Evolutionary conservation across 371 early-diverging fungal species (phyloP).

Genomic region (Apophysomyces sp.): DNA sequence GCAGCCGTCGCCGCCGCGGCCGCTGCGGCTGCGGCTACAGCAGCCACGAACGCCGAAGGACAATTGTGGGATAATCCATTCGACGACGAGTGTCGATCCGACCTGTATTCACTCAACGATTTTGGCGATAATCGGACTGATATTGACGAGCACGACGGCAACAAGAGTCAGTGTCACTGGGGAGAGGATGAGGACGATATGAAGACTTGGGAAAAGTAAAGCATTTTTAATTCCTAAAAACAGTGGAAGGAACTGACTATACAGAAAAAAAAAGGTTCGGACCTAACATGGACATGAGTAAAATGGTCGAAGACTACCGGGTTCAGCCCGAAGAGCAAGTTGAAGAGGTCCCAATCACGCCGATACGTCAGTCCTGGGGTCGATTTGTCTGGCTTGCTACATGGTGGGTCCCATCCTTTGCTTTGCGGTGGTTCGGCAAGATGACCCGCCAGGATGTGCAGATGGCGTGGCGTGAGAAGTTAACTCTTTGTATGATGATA

Average conservation of each 20-base stretch:
- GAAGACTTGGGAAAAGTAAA: background rate
- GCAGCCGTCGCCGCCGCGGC: conserved; percentile 23
- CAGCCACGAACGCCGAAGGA: conserved; percentile 16
- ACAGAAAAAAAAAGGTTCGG: conserved; percentile 21
- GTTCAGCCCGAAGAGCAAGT: conserved; percentile 34
- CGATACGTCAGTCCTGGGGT: conserved; percentile 69
- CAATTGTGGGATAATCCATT: conserved; percentile 22
- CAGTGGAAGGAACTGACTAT: background rate
- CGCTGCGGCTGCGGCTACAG: conserved; percentile 36
- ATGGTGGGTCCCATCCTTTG: conserved; percentile 75
- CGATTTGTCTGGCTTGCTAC: conserved; percentile 68
- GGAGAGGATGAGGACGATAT: conserved; percentile 14
- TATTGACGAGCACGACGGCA: conserved; percentile 20
- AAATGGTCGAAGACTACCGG: conserved; percentile 43
- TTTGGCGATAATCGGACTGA: conserved; percentile 35
- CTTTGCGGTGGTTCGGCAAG: conserved; percentile 59
- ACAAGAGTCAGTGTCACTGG: conserved; percentile 30
- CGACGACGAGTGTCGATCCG: conserved; percentile 34
- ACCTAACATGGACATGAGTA: conserved; percentile 45
- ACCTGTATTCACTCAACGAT: conserved; percentile 24
- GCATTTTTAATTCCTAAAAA: background rate
- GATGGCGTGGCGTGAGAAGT: conserved; percentile 94
- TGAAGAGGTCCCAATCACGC: conserved; percentile 56
- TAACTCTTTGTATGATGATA: conserved; percentile 78
- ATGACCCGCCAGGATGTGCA: conserved; percentile 86